Evolutionary conservation across 75 land plant genomes (phyloP).

Genomic region (Sequoia sempervirens): DNA sequence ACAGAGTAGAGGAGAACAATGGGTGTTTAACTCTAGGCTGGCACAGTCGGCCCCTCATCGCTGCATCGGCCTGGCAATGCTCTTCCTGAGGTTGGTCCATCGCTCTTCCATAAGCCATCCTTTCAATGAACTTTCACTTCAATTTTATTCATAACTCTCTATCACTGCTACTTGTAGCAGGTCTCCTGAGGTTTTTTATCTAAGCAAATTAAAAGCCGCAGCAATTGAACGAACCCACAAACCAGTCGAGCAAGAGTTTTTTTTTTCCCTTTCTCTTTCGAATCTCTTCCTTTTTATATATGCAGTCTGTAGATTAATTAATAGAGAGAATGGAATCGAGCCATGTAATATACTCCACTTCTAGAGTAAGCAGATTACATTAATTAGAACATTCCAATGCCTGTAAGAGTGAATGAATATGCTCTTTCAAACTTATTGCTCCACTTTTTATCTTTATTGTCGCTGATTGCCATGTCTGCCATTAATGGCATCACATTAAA

Average conservation of each 20-base stretch:
- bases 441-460: neutral
- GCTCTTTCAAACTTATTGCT: neutral
- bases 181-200: neutral
- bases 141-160: neutral
- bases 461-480: neutral
- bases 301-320: neutral
- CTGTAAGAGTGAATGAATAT: neutral
- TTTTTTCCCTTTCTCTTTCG: neutral
- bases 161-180: neutral
- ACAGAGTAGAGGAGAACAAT: conserved; percentile 63
- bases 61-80: conserved; percentile 73
- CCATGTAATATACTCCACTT: neutral
- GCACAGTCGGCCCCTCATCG: conserved; percentile 77
- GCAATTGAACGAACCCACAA: neutral
- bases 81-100: neutral
- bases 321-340: neutral
- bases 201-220: neutral
- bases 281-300: neutral
- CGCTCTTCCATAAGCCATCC: neutral
- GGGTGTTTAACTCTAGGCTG: conserved; percentile 84
- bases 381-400: neutral
- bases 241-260: neutral
- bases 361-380: neutral
- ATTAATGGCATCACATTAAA: neutral
- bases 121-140: neutral